Evolutionary conservation across 2,329 filamentous ascomycete species (phyloP).

Genomic region (Fusarium albosuccineum): DNA sequence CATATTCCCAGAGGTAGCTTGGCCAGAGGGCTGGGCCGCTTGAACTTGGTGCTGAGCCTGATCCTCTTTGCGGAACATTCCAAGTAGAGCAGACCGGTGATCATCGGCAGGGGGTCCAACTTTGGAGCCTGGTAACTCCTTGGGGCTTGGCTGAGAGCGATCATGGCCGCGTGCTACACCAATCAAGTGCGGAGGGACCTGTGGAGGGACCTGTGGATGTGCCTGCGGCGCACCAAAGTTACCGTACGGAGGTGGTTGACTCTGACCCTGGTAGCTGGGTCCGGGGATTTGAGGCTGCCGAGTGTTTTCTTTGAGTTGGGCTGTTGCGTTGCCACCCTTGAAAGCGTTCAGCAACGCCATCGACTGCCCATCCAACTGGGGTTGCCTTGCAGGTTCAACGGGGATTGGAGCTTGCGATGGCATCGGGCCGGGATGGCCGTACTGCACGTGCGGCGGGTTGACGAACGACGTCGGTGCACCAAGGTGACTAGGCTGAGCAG

Average conservation of each 20-base stretch:
- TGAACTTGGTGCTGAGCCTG: slow-evolving; percentile 24
- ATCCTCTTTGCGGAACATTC: slow-evolving; percentile 65
- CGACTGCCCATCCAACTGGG: slow-evolving; percentile 57
- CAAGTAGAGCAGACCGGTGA: slow-evolving; percentile 64
- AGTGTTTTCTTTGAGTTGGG: slow-evolving; percentile 41
- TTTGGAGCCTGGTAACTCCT: slow-evolving; percentile 46
- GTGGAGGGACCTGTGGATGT: slow-evolving; percentile 17
- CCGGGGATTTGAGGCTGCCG: slow-evolving; percentile 25
- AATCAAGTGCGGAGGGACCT: slow-evolving; percentile 20
- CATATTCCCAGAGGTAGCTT: slow-evolving; percentile 35
- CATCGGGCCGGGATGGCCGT: slow-evolving; percentile 35
- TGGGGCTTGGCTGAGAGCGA: slow-evolving; percentile 43
- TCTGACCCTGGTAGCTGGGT: slow-evolving; percentile 22
- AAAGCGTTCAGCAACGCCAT: slow-evolving; percentile 61
- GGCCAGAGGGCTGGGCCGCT: slow-evolving; percentile 12
- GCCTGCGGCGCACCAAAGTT: slow-evolving; percentile 24
- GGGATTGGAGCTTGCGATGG: slow-evolving; percentile 26
- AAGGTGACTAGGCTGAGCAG: slow-evolving; percentile 26
- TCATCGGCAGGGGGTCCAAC: slow-evolving; percentile 42
- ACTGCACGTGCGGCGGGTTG: slow-evolving; percentile 46
- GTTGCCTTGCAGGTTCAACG: slow-evolving; percentile 36
- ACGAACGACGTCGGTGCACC: slow-evolving; percentile 21
- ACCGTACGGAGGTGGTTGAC: slow-evolving; percentile 27
- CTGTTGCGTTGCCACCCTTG: slow-evolving; percentile 48
- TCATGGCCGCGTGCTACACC: slow-evolving; percentile 12